phyloP scores from a whole-genome alignment of 208 protist species.

The Angomonas deanei region DNA sequence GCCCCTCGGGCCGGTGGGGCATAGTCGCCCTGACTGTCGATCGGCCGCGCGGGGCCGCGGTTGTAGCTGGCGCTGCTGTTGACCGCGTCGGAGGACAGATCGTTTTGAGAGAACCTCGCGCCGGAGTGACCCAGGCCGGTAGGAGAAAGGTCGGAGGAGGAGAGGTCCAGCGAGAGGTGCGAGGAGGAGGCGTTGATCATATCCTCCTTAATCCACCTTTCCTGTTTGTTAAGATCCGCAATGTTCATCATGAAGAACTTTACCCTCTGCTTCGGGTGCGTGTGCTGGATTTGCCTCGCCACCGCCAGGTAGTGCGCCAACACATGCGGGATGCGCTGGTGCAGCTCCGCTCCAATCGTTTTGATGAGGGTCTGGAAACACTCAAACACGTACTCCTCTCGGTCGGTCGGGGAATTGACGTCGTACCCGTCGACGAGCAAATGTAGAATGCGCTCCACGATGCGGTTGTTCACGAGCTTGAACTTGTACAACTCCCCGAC shows the following conservation, averaged over 20 bases:
- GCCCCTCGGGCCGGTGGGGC: not conserved
- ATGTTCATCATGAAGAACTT: conserved; percentile 84
- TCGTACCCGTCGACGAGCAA: conserved; percentile 57
- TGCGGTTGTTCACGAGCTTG: conserved; percentile 43
- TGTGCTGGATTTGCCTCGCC: conserved; percentile 49
- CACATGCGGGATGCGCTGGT: conserved; percentile 25
- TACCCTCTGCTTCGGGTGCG: conserved; percentile 62
- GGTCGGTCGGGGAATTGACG: conserved; percentile 28
- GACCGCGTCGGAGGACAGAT: not conserved
- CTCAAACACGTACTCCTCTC: conserved; percentile 75
- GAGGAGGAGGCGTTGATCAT: conserved; percentile 2
- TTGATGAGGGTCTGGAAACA: conserved; percentile 63
- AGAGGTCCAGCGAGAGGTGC: conserved; percentile 5
- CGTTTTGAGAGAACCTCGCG: no score
- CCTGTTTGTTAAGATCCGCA: conserved; percentile 39
- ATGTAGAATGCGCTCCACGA: conserved; percentile 65
- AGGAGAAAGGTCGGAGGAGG: not conserved
- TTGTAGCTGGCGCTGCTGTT: not conserved
- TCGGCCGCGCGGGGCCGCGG: no score
- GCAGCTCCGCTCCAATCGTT: conserved; percentile 30
- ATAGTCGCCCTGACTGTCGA: no score
- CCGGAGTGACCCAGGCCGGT: not conserved
- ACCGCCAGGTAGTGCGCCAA: conserved; percentile 48
- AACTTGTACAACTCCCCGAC: conserved; percentile 79
- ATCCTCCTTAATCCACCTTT: conserved; percentile 39